Evolutionary conservation across 306 rosid genomes (phyloP), one percentile per base, ranked within the genome.

Genomic region (Clitoria ternatea): DNA sequence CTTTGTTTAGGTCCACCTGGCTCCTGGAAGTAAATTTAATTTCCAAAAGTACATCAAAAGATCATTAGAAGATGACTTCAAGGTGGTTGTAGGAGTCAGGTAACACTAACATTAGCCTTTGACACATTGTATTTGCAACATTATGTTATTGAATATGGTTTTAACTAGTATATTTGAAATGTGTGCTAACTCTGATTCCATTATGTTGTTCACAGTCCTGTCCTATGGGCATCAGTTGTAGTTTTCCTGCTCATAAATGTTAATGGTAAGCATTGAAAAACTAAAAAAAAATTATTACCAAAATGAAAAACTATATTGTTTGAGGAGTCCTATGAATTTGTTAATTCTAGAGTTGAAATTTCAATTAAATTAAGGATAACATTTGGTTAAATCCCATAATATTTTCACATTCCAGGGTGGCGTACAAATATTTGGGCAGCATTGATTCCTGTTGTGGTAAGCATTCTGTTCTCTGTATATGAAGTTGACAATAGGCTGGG

Each of bases 31-130:
- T 79, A 87, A 87, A 84, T 94, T 94, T 78, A 85, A 94, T 83
- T 94, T 94, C 76, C 97, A 87, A 81, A 88, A 89, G 75, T 90
- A 94, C 59, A 89, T 94, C 66, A 90, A 90, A 81, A 85, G 97
- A 88, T 89, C 98, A 0, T 79, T 94, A 74, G 97, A 94, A 77
- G 98, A 94, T 73, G 98, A 94, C 88, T 94, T 90, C 88, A 84
- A 90, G 76, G 76, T 84, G 6, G 84, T 94, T 14, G 96, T 94
- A 26, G 98, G 96, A 81, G 92, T 94, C 18, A 94, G 96, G 98
- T 76, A 76, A 66, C 69, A 20, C 1, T 86, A 74, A 43, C 17
- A n/a, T 7, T 76, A 49, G 2, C 44, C n/a, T n/a, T n/a, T n/a
- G n/a, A n/a, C 43, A 44, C 67, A 27, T 66, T 65, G 23, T 67